These are phyloP conservation scores for Hypoxylon sp. DNA, from an alignment of 2,329 filamentous ascomycete genomes.

Conservation along the genomic window DNA sequence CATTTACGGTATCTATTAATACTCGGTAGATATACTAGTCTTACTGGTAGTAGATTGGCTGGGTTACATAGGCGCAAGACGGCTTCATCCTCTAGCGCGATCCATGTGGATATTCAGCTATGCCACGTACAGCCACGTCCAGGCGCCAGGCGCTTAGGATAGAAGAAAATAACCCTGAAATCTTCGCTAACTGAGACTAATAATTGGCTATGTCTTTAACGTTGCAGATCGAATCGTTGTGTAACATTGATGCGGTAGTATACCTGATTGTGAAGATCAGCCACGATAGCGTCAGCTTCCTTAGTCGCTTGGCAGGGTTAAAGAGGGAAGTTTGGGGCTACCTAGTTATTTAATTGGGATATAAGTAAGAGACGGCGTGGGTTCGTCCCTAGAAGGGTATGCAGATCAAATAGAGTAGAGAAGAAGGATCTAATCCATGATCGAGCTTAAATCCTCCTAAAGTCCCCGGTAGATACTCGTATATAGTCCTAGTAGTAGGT, in stretches of 20 bases:
- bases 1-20: slow-evolving; percentile 5
- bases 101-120: slow-evolving; percentile 3
- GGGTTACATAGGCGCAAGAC: slow-evolving; percentile 1
- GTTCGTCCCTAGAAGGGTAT: neutral
- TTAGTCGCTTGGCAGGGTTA: neutral
- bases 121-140: neutral
- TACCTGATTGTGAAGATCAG: slow-evolving; percentile 7
- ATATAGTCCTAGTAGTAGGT: neutral
- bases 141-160: neutral
- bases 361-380: neutral
- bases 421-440: slow-evolving; percentile 1
- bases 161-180: neutral
- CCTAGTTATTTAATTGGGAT: slow-evolving; percentile 6
- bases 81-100: slow-evolving; percentile 7
- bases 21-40: neutral
- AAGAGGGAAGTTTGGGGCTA: slow-evolving; percentile 3
- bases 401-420: neutral
- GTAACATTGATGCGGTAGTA: slow-evolving; percentile 5
- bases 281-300: neutral
- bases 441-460: slow-evolving; percentile 7
- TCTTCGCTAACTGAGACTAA: neutral
- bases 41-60: neutral
- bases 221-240: slow-evolving; percentile 2
- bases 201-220: neutral
- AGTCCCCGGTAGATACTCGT: neutral